Base-by-base conservation (phyloP, 371 early-diverging fungal species). In the Apophysomyces ossiformis region DNA sequence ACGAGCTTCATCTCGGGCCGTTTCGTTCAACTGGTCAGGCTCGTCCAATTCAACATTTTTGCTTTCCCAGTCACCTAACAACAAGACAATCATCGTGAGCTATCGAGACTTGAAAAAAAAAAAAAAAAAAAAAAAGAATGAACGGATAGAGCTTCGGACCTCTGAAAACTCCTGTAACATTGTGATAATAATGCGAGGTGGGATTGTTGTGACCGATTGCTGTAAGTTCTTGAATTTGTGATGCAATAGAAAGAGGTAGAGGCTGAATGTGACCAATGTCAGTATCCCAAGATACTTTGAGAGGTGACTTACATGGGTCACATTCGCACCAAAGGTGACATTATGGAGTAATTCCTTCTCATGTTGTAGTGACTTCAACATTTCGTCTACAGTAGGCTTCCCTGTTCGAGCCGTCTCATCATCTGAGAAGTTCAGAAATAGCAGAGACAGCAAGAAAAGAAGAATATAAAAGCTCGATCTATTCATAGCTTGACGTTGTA, bases 131-230 rank as follows among this genome's bases (percentile, higher is more conserved):
- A 18, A 4, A 9, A n/a, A n/a, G 5, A 44, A 57, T 4, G 45
- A n/a, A 16, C 47, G 8, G 12, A 54, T 26, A 12, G 56, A 7
- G 5, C 36, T 58, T 44, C 21, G 9, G 65, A 81, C 90, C 90
- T 75, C 85, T 79, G 61, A 90, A 87, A 16, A 85, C 77, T 44
- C 88, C 89, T 15, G 89, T 87, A 32, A 88, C 74, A 62, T 90
- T 88, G 54, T 84, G 86, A 60, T 87, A 88, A 63, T 74, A 87
- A 50, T 80, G 85, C 7, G 80, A 70, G 12, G 58, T 62, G 36
- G 72, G 62, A 39, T 65, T 58, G 8, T 58, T 57, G 61, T 71
- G 71, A 21, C 65, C 72, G 44, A 73, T 73, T 13, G 69, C 18
- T 65, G 75, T 67, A 6, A 84, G 60, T 18, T 79, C 66, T 18